Evolutionary conservation across 129 eudicot genomes (phyloP).

Genomic region (Gnaphalium uliginosum): DNA sequence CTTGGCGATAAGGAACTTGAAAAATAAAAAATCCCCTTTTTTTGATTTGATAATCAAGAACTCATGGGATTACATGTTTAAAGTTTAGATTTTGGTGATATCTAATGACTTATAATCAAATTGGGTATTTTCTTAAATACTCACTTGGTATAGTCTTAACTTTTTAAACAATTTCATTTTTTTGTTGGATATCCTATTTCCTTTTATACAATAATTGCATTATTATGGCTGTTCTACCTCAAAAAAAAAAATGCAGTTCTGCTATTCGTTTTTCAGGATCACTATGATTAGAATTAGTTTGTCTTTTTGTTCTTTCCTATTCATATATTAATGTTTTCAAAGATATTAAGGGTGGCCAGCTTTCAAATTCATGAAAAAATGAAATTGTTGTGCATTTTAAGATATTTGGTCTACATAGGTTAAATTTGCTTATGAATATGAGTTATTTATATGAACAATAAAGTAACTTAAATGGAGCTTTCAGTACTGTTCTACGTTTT

Average conservation of each 20-base stretch:
- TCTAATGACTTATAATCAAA: background rate
- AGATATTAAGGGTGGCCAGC: background rate
- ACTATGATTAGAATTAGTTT: background rate
- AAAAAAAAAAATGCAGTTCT: background rate
- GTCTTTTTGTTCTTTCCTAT: background rate
- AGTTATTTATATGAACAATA: slow-evolving; percentile 7
- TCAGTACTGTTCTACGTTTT: background rate
- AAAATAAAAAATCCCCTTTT: background rate
- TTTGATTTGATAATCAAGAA: background rate
- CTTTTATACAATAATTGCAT: background rate
- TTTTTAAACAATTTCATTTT: background rate
- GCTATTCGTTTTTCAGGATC: background rate
- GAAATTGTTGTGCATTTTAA: background rate
- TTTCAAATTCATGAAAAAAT: background rate
- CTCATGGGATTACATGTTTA: background rate
- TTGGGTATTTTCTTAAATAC: slow-evolving; percentile 23
- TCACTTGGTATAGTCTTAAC: background rate
- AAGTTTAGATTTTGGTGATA: background rate
- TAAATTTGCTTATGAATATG: slow-evolving; percentile 13
- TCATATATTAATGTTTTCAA: background rate
- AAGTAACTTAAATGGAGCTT: slow-evolving; percentile 25
- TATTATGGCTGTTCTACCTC: slow-evolving; percentile 1
- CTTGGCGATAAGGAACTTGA: background rate
- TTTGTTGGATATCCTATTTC: background rate
- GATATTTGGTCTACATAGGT: background rate